Conservation (phyloP, 1,139 yeast genomes). For the Yamadazyma atlantica region DNA sequence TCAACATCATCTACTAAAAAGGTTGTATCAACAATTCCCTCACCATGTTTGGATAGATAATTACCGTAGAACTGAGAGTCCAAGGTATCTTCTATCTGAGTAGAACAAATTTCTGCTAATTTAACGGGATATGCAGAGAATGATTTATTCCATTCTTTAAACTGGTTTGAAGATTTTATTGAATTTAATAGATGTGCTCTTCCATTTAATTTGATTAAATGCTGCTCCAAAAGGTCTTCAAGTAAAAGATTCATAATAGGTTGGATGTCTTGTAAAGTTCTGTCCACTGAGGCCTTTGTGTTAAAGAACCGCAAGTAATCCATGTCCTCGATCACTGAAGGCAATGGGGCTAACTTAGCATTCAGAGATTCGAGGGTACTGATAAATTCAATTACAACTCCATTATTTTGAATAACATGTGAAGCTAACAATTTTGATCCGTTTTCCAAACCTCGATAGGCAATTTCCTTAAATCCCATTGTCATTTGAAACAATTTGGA, state of each 20-base stretch:
- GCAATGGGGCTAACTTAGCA: conserved; percentile 9
- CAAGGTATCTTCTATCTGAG: conserved; percentile 19
- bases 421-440: conserved; percentile 57
- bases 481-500: conserved; percentile 53
- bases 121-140: conserved; percentile 15
- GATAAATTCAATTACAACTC: conserved; percentile 51
- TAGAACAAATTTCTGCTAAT: conserved; percentile 17
- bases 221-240: conserved; percentile 1
- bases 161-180: conserved; percentile 2
- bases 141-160: conserved; percentile 7
- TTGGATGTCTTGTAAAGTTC: too few relatives aligned
- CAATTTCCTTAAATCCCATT: conserved; percentile 65
- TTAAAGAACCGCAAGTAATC: background rate
- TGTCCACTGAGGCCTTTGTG: background rate
- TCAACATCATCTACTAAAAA: conserved; percentile 56
- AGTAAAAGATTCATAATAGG: background rate
- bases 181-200: background rate
- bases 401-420: conserved; percentile 62
- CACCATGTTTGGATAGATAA: conserved; percentile 66
- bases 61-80: conserved; percentile 29
- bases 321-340: conserved; percentile 2
- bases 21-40: conserved; percentile 72
- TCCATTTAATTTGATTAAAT: background rate
- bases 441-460: conserved; percentile 66
- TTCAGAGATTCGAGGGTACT: conserved; percentile 21